A percentile compares a stretch with the other conserved stretches of the same genome.
These are phyloP conservation scores for Trichoderma sp. DNA, from an alignment of 2,329 filamentous ascomycete species.

Conservation along the genomic window DNA sequence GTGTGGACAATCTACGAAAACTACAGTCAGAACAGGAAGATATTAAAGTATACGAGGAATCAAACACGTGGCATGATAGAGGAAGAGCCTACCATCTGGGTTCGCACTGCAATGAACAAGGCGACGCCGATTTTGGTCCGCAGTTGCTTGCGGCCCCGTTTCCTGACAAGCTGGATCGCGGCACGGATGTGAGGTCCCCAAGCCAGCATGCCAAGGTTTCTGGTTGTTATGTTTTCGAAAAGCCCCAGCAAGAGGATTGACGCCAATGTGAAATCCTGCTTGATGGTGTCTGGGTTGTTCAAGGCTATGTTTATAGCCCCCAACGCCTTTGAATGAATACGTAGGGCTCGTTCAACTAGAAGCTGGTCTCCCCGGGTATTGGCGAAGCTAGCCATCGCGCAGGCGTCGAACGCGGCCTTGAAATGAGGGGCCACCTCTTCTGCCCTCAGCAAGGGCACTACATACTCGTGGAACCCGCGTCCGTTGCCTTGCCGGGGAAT, in stretches of 20 bases:
- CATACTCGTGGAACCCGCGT: conserved; percentile 57
- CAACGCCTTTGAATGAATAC: conserved; percentile 54
- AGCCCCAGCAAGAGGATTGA: conserved; percentile 58
- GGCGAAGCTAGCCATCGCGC: conserved; percentile 55
- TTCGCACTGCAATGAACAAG: conserved; percentile 58
- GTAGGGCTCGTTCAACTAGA: conserved; percentile 42
- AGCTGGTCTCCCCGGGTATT: conserved; percentile 39
- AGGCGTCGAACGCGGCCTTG: conserved; percentile 57
- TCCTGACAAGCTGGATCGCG: conserved; percentile 59
- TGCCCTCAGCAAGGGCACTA: conserved; percentile 53
- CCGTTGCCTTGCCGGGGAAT: conserved; percentile 49
- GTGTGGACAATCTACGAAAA: conserved; percentile 52
- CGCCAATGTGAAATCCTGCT: conserved; percentile 56
- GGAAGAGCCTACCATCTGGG: conserved; percentile 51
- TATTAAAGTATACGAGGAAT: not conserved
- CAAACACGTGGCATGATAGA: not conserved
- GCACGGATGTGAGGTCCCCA: conserved; percentile 65
- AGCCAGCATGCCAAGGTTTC: conserved; percentile 51
- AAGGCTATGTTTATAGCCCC: conserved; percentile 52
- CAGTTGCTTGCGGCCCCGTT: conserved; percentile 54
- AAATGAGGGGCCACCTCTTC: conserved; percentile 47
- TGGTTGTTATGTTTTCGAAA: conserved; percentile 59
- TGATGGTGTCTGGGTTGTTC: conserved; percentile 46
- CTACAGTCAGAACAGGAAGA: not conserved
- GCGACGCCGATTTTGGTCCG: conserved; percentile 51